Evolutionary conservation across 164 flowering plant genomes (phyloP), one percentile per base, ranked within the genome.

Genomic region (Akebia trifoliata): DNA sequence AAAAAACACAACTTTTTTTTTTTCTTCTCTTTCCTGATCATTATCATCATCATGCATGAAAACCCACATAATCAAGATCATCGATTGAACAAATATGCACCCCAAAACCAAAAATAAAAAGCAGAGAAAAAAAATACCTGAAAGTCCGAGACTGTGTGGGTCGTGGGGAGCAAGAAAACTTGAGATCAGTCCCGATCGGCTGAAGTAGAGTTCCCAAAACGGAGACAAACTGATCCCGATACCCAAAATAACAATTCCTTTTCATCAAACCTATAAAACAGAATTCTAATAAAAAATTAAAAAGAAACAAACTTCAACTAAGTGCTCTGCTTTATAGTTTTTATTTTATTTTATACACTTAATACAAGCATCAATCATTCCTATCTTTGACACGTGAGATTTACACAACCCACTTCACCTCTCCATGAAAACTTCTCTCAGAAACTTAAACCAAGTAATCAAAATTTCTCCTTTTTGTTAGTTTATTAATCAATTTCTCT

Each of bases 161-260:
- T 64, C 56, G 52, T 65, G 74, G 87, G 82, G 79, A 78, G 79
- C 87, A 78, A 52, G 54, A 74, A 69, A 73, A 72, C 78, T 74
- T 38, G 39, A 67, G 68, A 58, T 54, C 54, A 62, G 56, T 59
- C 57, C 60, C 64, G 76, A 73, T 79, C 74, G 63, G 57, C 74
- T 57, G 71, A 63, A 71, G 61, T 37, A 68, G 72, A 39, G 57
- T 57, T 52, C 66, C 74, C 59, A 54, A 53, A 63, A 67, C 66
- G 44, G 63, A 72, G 72, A 70, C 76, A 76, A 67, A 54, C 71
- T 66, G 73, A 85, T 83, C 86, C 88, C 87, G 58, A 86, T 62
- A 76, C 56, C 59, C 65, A 55, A 62, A 54, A 62, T 8, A 55
- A 29, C 54, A 65, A 69, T 22, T 45, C 69, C 61, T 63, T 67